A percentile compares a stretch with the other conserved stretches of the same genome.
Evolutionary conservation across 2,329 filamentous ascomycete species (phyloP).

Genomic region (Purpureocillium takamizusanense): DNA sequence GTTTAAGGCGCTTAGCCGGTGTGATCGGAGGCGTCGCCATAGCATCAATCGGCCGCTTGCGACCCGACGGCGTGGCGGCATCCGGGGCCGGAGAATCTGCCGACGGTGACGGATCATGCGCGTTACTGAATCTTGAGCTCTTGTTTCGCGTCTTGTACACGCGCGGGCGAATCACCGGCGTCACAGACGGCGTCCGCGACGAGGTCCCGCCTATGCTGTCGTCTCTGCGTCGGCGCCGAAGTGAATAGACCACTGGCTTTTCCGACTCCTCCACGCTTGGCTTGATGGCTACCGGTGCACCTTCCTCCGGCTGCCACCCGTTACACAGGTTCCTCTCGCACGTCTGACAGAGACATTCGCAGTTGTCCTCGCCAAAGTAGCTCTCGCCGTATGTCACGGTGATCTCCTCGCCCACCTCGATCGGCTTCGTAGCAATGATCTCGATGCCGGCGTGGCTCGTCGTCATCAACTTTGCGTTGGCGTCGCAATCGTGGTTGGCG

Average conservation of each 20-base stretch:
- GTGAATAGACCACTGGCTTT: conserved; percentile 38
- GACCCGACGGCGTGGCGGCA: conserved; percentile 12
- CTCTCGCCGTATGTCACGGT: conserved; percentile 93
- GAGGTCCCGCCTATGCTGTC: conserved; percentile 34
- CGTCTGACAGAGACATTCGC: conserved; percentile 84
- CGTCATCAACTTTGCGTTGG: conserved; percentile 82
- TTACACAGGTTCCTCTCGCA: conserved; percentile 71
- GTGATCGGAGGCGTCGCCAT: conserved; percentile 47
- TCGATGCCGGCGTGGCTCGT: conserved; percentile 81
- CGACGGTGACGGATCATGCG: conserved; percentile 23
- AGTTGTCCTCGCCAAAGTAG: conserved; percentile 92
- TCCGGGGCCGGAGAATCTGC: conserved; percentile 17
- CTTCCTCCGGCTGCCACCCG: conserved; percentile 63
- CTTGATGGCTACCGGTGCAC: conserved; percentile 33
- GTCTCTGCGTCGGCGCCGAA: conserved; percentile 45
- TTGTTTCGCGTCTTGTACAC: conserved; percentile 31
- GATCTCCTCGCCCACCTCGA: conserved; percentile 84
- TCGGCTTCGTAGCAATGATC: conserved; percentile 75
- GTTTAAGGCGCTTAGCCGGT: conserved; percentile 41
- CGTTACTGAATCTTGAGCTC: conserved; percentile 20
- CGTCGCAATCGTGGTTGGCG: conserved; percentile 92
- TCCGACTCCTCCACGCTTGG: conserved; percentile 42
- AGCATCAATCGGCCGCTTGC: conserved; percentile 32
- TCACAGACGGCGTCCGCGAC: conserved; percentile 49
- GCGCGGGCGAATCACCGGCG: conserved; percentile 44